Percentiles rank a stretch among this genome's conserved stretches.
These are phyloP conservation scores for Populus euphratica DNA, from an alignment of 345 rosid species.

Conservation along the genomic window DNA sequence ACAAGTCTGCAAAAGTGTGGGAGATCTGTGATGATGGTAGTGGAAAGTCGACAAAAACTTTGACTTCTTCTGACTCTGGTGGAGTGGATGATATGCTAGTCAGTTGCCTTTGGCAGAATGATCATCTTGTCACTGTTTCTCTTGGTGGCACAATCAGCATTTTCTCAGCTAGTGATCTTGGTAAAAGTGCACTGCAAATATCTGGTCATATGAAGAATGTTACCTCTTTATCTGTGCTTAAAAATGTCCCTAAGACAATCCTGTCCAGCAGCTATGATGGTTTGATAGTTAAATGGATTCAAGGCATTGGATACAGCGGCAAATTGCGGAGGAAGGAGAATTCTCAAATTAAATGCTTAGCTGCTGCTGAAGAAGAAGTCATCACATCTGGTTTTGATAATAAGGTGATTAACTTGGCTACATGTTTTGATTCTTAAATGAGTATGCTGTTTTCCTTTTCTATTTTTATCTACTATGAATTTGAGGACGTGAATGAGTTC, in stretches of 20 bases:
- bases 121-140: slow-evolving; percentile 81
- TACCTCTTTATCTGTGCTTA: slow-evolving; percentile 67
- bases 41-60: slow-evolving; percentile 64
- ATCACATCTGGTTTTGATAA: slow-evolving; percentile 88
- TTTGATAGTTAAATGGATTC: slow-evolving; percentile 80
- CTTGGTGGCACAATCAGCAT: slow-evolving; percentile 83
- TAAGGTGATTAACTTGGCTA: slow-evolving; percentile 45
- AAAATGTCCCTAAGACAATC: slow-evolving; percentile 51
- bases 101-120: slow-evolving; percentile 92
- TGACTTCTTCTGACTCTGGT: slow-evolving; percentile 61
- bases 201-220: slow-evolving; percentile 89
- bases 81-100: slow-evolving; percentile 95
- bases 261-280: slow-evolving; percentile 90
- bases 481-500: not conserved
- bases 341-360: slow-evolving; percentile 78
- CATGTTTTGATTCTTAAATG: not conserved
- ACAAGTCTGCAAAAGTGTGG: slow-evolving; percentile 96
- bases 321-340: slow-evolving; percentile 70
- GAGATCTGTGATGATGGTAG: slow-evolving; percentile 68
- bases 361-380: slow-evolving; percentile 78
- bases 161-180: slow-evolving; percentile 73
- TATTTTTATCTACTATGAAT: not conserved
- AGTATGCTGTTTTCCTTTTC: not conserved
- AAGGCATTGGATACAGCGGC: slow-evolving; percentile 78
- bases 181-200: slow-evolving; percentile 59